Percentiles rank a stretch among this genome's conserved stretches.
Evolutionary conservation across 768 basidiomycete species (phyloP).

Genomic region (Saitozyma podzolica): DNA sequence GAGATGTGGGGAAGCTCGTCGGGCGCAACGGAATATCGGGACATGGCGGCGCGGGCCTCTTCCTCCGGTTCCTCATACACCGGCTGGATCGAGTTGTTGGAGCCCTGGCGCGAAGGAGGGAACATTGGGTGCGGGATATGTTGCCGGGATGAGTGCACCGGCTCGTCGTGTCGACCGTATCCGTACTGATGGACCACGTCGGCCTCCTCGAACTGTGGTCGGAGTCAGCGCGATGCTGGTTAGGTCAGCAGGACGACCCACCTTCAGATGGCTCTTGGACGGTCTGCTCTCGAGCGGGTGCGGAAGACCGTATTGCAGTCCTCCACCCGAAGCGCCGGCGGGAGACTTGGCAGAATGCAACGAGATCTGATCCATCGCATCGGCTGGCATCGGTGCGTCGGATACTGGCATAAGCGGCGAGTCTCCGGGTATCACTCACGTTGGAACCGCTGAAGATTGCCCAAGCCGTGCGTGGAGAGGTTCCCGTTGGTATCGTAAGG

Average conservation of each 20-base stretch:
- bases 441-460: slow-evolving; percentile 72
- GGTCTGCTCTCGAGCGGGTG: not conserved
- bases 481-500: slow-evolving; percentile 34
- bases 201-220: slow-evolving; percentile 47
- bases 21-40: not conserved
- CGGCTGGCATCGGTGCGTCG: slow-evolving; percentile 74
- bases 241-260: slow-evolving; percentile 4
- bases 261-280: slow-evolving; percentile 39
- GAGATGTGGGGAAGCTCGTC: not conserved
- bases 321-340: no score
- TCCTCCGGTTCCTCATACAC: slow-evolving; percentile 5
- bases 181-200: slow-evolving; percentile 51
- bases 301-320: not conserved
- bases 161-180: not conserved
- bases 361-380: slow-evolving; percentile 50
- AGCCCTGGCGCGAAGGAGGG: not conserved
- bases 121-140: not conserved
- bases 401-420: slow-evolving; percentile 57
- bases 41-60: not conserved
- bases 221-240: not conserved
- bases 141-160: not conserved
- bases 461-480: slow-evolving; percentile 52
- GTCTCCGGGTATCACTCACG: slow-evolving; percentile 39
- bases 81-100: slow-evolving; percentile 3
- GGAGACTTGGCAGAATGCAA: slow-evolving; percentile 19